These are phyloP conservation scores for Talaromyces sp. DNA, from an alignment of 2,329 filamentous ascomycete species.

Conservation along the genomic window DNA sequence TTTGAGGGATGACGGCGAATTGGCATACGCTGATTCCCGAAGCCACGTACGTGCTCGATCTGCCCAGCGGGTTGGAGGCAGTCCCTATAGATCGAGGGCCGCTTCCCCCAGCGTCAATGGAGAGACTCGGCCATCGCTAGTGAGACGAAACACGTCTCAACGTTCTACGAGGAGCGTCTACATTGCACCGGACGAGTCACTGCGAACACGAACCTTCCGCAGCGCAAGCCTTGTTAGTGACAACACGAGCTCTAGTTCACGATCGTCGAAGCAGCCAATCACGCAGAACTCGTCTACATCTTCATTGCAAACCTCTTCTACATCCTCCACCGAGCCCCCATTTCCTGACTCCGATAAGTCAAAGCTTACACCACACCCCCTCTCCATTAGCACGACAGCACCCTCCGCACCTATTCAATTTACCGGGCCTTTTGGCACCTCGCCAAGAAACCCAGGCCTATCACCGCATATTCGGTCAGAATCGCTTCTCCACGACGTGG, in stretches of 20 bases:
- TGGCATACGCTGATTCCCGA: constrained; percentile 1
- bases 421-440: neutral
- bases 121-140: neutral
- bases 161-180: constrained; percentile 3
- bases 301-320: constrained; percentile 1
- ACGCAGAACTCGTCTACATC: constrained; percentile 5
- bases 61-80: neutral
- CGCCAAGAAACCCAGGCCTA: neutral
- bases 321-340: neutral
- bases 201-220: constrained; percentile 4
- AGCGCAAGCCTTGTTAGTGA: constrained; percentile 7
- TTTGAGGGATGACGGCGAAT: constrained; percentile 1
- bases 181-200: neutral
- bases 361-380: constrained; percentile 6
- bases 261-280: constrained; percentile 3
- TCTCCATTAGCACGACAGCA: constrained; percentile 10
- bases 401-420: neutral
- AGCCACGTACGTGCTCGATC: constrained; percentile 4
- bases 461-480: neutral
- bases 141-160: constrained; percentile 6
- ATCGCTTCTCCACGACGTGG: neutral
- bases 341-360: neutral
- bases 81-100: constrained; percentile 1
- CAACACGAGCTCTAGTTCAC: constrained; percentile 1
- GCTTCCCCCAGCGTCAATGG: neutral